phyloP scores from a whole-genome alignment of 345 rosid species.

The Moricandia moricandioides region DNA sequence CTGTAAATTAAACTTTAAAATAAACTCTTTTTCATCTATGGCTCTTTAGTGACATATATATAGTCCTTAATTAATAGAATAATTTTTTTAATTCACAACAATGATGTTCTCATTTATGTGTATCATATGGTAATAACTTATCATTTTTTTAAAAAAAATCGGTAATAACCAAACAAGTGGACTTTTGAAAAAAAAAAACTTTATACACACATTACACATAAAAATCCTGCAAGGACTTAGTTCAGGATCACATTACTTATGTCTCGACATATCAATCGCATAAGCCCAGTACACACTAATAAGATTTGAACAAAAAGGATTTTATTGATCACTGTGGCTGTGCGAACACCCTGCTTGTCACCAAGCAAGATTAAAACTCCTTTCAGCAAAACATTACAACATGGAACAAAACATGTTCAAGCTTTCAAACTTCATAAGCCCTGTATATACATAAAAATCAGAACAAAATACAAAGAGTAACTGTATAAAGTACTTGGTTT shows the following conservation, averaged over 20 bases:
- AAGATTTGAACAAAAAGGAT: neutral
- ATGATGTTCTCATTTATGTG: no score
- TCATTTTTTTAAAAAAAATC: no score
- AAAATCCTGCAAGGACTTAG: no score
- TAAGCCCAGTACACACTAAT: neutral
- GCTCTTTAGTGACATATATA: no score
- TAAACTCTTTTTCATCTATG: no score
- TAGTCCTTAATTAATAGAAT: no score
- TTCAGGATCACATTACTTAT: neutral
- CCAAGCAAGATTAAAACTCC: neutral
- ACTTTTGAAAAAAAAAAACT: no score
- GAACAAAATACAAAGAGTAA: conserved; percentile 8
- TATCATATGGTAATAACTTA: no score
- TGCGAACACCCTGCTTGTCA: neutral
- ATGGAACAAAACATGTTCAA: conserved; percentile 16
- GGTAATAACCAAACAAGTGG: no score
- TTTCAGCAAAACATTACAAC: conserved; percentile 2
- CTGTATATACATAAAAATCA: conserved; percentile 25
- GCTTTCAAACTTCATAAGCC: conserved; percentile 7
- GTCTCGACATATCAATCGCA: neutral
- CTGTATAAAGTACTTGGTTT: conserved; percentile 13
- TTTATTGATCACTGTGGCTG: neutral
- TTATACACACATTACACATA: no score
- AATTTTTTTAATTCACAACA: no score
- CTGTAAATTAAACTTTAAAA: no score